Percentiles rank a stretch among this genome's conserved stretches.
Conservation (phyloP, 805 yeast species). For the Barnettozyma vustinii region DNA sequence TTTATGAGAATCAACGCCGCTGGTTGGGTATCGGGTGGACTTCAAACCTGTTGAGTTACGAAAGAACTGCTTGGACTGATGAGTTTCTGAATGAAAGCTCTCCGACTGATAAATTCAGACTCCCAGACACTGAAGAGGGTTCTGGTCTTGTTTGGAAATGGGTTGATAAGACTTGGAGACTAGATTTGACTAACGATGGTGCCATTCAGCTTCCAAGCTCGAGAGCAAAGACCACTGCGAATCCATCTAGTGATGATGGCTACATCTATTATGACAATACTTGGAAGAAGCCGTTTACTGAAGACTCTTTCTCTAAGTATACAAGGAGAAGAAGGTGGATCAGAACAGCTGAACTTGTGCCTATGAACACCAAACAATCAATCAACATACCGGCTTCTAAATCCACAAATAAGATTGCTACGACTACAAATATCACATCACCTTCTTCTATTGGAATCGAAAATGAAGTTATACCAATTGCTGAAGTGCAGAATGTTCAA, state of each 20-base stretch:
- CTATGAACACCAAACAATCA: conserved; percentile 19
- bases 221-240: conserved; percentile 48
- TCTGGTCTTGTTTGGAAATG: conserved; percentile 85
- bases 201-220: conserved; percentile 66
- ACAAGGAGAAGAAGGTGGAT: conserved; percentile 96
- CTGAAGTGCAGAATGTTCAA: conserved; percentile 20
- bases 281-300: conserved; percentile 88
- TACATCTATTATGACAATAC: conserved; percentile 86
- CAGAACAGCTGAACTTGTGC: conserved; percentile 82
- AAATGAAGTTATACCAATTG: conserved; percentile 12
- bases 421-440: not conserved
- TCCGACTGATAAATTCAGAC: conserved; percentile 67
- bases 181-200: conserved; percentile 86
- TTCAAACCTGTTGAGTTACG: conserved; percentile 81
- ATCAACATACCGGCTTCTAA: conserved; percentile 9
- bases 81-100: conserved; percentile 85
- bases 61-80: conserved; percentile 96
- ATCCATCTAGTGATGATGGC: conserved; percentile 79
- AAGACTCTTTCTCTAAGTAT: conserved; percentile 82
- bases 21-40: conserved; percentile 99
- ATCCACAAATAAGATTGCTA: not conserved
- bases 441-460: conserved; percentile 7
- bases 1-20: conserved; percentile 91
- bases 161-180: conserved; percentile 90
- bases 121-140: conserved; percentile 69